Base-by-base conservation (phyloP, 129 eudicot genomes). In the Logfia minima region DNA sequence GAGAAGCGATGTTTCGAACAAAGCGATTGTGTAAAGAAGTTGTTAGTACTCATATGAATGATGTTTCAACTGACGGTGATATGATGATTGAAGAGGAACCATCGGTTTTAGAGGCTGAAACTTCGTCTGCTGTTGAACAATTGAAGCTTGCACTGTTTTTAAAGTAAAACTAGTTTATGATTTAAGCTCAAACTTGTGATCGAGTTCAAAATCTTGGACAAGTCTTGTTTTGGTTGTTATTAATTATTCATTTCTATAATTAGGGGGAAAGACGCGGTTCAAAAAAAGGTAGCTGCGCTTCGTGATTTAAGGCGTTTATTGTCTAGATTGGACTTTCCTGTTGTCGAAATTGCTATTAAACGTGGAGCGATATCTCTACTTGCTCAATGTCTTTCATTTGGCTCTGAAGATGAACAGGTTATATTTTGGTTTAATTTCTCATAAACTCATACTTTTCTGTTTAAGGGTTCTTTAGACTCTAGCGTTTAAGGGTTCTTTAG, bases 321-420 rank as follows among this genome's bases (percentile, higher is more conserved):
- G 64, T 89, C 99, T 24, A 89, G 87, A 88, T 88, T 97, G 14
- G 97, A 92, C 41, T 89, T 84, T 67, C 97, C 97, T 82, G 93
- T 96, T 60, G 88, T 94, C 85, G 94, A 91, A 83, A 83, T 91
- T 75, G 96, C 99, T 68, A 85, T 91, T 32, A 78, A 83, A 79
- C 85, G 90, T 31, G 99, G 97, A 82, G 93, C 90, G 17, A 86
- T 94, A 56, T 84, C 92, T 81, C 56, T 85, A 32, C 89, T 94
- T 68, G 86, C 89, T 86, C 96, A 91, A 78, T 94, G 96, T 76
- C 97, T 94, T 74, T 83, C 96, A 29, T 91, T 89, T 80, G 96
- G 99, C 37, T 94, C 96, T 39, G 89, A 90, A 29, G 97, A 94
- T 76, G 97, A 94, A 76, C 99, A 94, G 93, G 99, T 94, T 39